These are phyloP conservation scores for Lobosporangium transversale DNA, from an alignment of 192 early-diverging fungal genomes.

Conservation along the genomic window DNA sequence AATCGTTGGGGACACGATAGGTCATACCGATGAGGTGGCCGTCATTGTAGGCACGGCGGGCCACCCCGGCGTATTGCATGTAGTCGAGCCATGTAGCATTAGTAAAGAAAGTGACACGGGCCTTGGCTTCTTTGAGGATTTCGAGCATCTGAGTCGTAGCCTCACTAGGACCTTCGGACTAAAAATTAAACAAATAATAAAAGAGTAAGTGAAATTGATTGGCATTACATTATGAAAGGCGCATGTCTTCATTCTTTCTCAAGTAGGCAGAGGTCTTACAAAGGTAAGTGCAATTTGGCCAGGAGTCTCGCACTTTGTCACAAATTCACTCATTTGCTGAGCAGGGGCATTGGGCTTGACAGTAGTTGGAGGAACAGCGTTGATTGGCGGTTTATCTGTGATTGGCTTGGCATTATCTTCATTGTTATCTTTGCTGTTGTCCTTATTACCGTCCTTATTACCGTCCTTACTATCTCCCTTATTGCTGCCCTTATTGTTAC, in stretches of 20 bases:
- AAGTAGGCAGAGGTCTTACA: constrained; percentile 48
- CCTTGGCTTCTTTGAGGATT: constrained; percentile 58
- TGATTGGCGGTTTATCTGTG: not conserved
- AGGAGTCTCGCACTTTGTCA: constrained; percentile 58
- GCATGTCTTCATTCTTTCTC: too few species aligned
- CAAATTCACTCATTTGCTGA: constrained; percentile 49
- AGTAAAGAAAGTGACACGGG: constrained; percentile 61
- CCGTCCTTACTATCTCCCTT: constrained; percentile 9
- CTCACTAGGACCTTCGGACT: constrained; percentile 65
- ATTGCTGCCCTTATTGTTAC: constrained; percentile 17
- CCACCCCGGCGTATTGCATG: constrained; percentile 62
- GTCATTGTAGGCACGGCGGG: constrained; percentile 63
- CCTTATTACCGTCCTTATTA: constrained; percentile 12
- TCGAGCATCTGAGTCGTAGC: constrained; percentile 64
- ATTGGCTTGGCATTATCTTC: not conserved
- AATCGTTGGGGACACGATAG: constrained; percentile 61
- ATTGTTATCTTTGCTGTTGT: not conserved
- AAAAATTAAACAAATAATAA: not conserved
- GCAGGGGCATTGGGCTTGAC: constrained; percentile 23
- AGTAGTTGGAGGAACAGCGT: constrained; percentile 10
- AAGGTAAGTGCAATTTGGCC: constrained; percentile 61
- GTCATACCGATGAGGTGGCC: constrained; percentile 68
- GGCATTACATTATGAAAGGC: too few species aligned
- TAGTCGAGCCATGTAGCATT: constrained; percentile 65
- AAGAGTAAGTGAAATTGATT: too few species aligned